Base-by-base conservation (phyloP, 1,139 yeast species). In the Protomyces gravidus region DNA sequence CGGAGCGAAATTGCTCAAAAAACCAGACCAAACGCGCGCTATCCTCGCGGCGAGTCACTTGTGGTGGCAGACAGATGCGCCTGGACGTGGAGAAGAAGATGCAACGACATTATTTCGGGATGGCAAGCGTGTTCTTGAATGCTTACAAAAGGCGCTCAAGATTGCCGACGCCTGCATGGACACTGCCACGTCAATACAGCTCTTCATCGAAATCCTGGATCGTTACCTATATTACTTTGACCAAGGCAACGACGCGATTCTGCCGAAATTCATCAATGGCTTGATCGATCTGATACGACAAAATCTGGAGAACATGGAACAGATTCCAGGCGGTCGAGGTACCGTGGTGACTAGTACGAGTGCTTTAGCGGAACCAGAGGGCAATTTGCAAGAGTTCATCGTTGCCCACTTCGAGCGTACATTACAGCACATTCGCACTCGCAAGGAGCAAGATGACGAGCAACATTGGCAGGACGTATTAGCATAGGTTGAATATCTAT, bases 121-220 rank as follows among this genome's bases (percentile, higher is more conserved):
- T 15, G 65, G 62, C 48, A 69, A 67, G 53, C 75, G 84, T 40
- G 86, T 82, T 1, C 71, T 85, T 63, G 89, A 85, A 68, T 84
- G 89, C 67, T 72, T 85, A 36, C 88, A 84, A 68, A 76, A 92
- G 66, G 82, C 97, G 0, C 73, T 92, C 30, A 78, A 97, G 53
- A 88, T 89, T 7, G 96, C 97, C 0, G 97, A 92, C 71, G 87
- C 95, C 13, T 87, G 95, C 64, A 85, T 92, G 84, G 97, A 89
- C 68, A 82, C 85, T 2, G 84, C 82, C 64, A 85, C 83, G 13
- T 84, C 90, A 39, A 77, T 86, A 52, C 90, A 88, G 71, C 76
- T 92, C 61, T 90, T 92, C 75, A 84, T 92, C 55, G 97, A 92
- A 73, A 88, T 92, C 25, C 76, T 92, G 65, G 89, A 89, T 73